Evolutionary conservation across 805 yeast genomes (phyloP).

Genomic region (Starmerella gropengiesseri): DNA sequence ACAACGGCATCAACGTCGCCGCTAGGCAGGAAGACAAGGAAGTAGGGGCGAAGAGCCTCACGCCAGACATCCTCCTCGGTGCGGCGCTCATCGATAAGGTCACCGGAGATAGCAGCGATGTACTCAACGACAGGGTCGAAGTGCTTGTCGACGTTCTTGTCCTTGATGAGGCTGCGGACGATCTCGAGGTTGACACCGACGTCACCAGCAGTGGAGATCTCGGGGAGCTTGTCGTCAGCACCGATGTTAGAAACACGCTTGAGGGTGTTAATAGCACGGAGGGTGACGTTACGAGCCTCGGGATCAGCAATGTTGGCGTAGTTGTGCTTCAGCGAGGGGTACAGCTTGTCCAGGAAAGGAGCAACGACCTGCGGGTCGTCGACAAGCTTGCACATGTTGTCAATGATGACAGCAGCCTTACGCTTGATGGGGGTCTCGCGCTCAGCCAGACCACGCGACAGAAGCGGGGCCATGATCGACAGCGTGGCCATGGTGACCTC

Average conservation of each 20-base stretch:
- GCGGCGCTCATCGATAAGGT: conserved; percentile 94
- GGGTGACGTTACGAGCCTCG: conserved; percentile 98
- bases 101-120: conserved; percentile 96
- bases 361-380: conserved; percentile 99
- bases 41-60: conserved; percentile 79
- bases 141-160: conserved; percentile 54
- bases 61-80: conserved; percentile 90
- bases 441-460: conserved; percentile 99
- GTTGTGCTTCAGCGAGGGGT: conserved; percentile 94
- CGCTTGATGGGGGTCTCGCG: conserved; percentile 99
- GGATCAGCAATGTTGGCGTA: conserved; percentile 97
- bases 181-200: conserved; percentile 73
- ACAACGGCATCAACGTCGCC: conserved; percentile 78
- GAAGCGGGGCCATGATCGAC: conserved; percentile 97
- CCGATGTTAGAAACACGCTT: conserved; percentile 94
- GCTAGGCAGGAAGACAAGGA: conserved; percentile 93
- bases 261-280: conserved; percentile 92
- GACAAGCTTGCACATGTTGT: conserved; percentile 99
- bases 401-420: conserved; percentile 98
- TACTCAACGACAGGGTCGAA: conserved; percentile 68
- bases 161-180: conserved; percentile 61
- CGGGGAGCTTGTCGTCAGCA: conserved; percentile 84
- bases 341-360: conserved; percentile 90
- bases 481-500: conserved; percentile 99
- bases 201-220: conserved; percentile 98